Percentiles rank a stretch among this genome's conserved stretches.
phyloP scores from a whole-genome alignment of 306 rosid genomes.

The Senna siamea region DNA sequence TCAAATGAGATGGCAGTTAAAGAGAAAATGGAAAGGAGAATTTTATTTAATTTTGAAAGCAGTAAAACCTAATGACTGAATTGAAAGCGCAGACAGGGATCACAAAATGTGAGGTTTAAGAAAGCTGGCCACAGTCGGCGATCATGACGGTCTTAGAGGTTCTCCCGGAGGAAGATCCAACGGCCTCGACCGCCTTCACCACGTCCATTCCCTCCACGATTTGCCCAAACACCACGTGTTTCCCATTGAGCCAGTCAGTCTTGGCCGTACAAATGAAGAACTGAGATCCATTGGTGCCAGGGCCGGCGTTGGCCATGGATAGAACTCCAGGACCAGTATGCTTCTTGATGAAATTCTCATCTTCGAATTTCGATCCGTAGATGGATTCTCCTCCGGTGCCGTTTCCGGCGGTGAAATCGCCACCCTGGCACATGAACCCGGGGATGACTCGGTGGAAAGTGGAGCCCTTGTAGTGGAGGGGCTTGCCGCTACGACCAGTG shows the following conservation, averaged over 20 bases:
- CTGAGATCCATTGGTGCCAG: conserved; percentile 77
- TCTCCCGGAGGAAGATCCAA: conserved; percentile 55
- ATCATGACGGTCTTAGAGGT: conserved; percentile 52
- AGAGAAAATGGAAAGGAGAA: neutral
- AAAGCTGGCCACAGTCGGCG: conserved; percentile 68
- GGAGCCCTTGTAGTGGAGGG: conserved; percentile 70
- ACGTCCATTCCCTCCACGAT: conserved; percentile 57
- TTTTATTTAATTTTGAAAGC: neutral
- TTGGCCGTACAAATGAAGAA: conserved; percentile 72
- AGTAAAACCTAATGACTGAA: neutral
- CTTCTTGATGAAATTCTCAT: conserved; percentile 69
- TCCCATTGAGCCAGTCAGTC: conserved; percentile 74
- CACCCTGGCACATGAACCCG: conserved; percentile 76
- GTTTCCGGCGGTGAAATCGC: conserved; percentile 68
- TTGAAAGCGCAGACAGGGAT: neutral
- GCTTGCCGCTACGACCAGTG: conserved; percentile 51
- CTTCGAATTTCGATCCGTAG: conserved; percentile 69
- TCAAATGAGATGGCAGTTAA: too few species aligned
- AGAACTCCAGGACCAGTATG: conserved; percentile 76
- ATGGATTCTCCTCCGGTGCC: conserved; percentile 77
- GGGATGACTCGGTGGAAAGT: conserved; percentile 71
- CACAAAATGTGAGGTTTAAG: neutral
- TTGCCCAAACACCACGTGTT: conserved; percentile 72
- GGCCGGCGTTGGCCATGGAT: conserved; percentile 77
- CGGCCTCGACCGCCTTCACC: conserved; percentile 55